Conservation (phyloP, 2,329 filamentous ascomycete genomes). For the Salinomyces thailandicus region DNA sequence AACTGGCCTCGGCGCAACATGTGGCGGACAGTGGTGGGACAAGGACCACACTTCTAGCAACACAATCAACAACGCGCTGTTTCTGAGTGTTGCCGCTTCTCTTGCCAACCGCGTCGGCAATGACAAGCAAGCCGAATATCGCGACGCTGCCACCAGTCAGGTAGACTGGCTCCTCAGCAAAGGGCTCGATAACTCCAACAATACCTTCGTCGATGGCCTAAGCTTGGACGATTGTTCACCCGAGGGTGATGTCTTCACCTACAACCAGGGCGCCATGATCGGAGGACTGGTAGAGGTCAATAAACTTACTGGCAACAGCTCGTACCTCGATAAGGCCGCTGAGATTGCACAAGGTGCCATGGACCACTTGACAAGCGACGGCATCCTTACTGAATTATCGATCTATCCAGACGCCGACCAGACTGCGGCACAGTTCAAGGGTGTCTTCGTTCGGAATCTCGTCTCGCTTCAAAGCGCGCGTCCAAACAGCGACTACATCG, state of each 20-base stretch:
- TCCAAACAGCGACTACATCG: conserved; percentile 39
- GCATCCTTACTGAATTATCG: conserved; percentile 28
- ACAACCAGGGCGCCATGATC: conserved; percentile 54
- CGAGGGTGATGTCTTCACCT: conserved; percentile 36
- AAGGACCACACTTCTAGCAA: conserved; percentile 19
- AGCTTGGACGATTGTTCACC: conserved; percentile 34
- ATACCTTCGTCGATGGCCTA: conserved; percentile 45
- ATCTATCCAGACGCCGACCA: conserved; percentile 16
- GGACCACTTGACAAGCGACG: conserved; percentile 23
- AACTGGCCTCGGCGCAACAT: conserved; percentile 31
- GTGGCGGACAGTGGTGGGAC: conserved; percentile 36
- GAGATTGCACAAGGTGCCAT: conserved; percentile 31
- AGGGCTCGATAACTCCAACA: conserved; percentile 38
- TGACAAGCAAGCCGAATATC: conserved; percentile 27
- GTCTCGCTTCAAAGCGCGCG: conserved; percentile 43
- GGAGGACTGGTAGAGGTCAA: conserved; percentile 45
- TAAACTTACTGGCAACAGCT: conserved; percentile 19
- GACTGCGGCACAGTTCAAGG: conserved; percentile 56
- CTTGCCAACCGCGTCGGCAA: conserved; percentile 40
- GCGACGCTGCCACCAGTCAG: conserved; percentile 33
- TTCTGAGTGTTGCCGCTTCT: conserved; percentile 42
- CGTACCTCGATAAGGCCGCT: conserved; percentile 25
- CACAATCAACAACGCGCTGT: conserved; percentile 47
- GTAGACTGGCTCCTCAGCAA: conserved; percentile 41
- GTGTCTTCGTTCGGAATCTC: conserved; percentile 58